Evolutionary conservation across 768 basidiomycete species (phyloP), one percentile per base, ranked within the genome.

Genomic region (Neoboletus magnificus): DNA sequence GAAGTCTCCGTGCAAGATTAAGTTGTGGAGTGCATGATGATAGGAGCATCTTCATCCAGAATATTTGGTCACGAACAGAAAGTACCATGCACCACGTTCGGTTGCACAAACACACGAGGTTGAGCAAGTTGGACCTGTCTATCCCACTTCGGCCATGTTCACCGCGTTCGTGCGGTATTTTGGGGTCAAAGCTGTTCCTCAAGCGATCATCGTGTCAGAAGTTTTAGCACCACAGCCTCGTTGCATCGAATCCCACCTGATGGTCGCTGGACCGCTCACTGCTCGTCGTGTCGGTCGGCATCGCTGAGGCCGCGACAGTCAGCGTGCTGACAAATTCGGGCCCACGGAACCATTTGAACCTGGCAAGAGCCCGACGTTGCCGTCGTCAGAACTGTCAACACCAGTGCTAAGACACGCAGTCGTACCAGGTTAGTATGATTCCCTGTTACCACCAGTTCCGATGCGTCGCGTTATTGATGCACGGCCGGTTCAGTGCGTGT

Each of bases 381-480:
- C 18, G 40, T 25, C 45, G 16, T 33, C 52, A 7, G 9, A 50
- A 42, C 43, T 25, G 27, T 41, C 50, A 33, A 41, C 56, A 48
- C 33, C 56, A 20, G 43, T 15, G 53, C 59, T 8, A 16, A 36
- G 13, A 18, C 36, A n/a, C 59, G 37, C 20, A 29, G 39, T 39
- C 13, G 8, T 25, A 23, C 43, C 40, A 64, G 61, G 61, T 44
- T 6, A 41, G 62, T 56, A 37, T 27, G n/a, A 48, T 42, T 55
- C 51, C 48, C 59, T 45, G 54, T 48, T 55, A 54, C 61, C 36
- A 36, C 50, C 43, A 50, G 18, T n/a, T 49, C 22, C 33, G 50
- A 45, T 59, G 49, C 62, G 61, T 57, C 58, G 58, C 60, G 50
- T 56, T 65, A 50, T 56, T 67, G 67, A 64, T 68, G 63, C 52